Evolutionary conservation across 2,329 filamentous ascomycete genomes (phyloP).

Genomic region (Alternaria sp.): DNA sequence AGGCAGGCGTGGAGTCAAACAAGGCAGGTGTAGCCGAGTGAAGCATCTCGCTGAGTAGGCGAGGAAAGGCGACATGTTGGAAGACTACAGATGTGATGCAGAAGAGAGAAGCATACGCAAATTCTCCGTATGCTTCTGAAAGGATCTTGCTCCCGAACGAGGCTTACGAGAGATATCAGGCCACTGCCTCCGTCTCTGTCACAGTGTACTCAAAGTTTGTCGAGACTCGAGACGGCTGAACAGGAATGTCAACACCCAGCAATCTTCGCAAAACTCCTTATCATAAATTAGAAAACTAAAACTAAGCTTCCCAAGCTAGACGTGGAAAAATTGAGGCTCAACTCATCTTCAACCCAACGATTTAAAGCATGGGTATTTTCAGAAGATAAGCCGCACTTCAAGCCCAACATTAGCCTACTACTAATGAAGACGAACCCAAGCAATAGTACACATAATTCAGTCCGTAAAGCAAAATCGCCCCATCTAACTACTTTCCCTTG

Average conservation of each 20-base stretch:
- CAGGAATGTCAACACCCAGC: background rate
- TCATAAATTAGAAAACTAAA: background rate
- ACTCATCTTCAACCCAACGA: background rate
- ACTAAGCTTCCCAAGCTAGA: background rate
- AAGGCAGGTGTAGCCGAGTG: slow-evolving; percentile 14
- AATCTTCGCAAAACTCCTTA: slow-evolving; percentile 2
- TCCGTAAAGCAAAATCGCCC: slow-evolving; percentile 6
- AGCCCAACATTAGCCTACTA: background rate
- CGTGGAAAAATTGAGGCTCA: background rate
- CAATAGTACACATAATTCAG: background rate
- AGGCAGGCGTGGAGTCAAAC: slow-evolving; percentile 4
- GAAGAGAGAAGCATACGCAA: background rate
- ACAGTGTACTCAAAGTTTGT: background rate
- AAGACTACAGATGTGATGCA: background rate
- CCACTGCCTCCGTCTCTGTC: background rate
- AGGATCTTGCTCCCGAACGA: background rate
- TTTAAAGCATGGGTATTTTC: background rate
- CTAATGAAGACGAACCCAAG: background rate
- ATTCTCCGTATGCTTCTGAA: background rate
- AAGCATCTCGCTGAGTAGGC: background rate
- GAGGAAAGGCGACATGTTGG: background rate
- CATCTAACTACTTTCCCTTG: background rate
- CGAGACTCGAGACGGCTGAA: background rate
- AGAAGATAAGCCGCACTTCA: background rate
- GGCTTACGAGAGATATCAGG: background rate